phyloP scores from a whole-genome alignment of 148 eudicot genomes.

The Fallopia convolvulus region DNA sequence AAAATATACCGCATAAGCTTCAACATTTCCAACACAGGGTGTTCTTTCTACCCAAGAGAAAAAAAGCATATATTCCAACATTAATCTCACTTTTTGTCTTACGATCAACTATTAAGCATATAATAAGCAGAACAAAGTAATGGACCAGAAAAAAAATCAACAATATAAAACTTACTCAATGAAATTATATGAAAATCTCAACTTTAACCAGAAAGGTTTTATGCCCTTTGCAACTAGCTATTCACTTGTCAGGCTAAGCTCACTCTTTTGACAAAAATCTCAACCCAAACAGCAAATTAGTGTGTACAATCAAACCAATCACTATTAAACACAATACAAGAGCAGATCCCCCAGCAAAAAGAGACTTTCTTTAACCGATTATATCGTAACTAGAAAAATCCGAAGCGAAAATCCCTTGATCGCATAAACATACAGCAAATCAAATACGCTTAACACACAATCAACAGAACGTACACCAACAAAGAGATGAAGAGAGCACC shows the following conservation, averaged over 20 bases:
- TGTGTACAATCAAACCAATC: background rate
- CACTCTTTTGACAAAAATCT: background rate
- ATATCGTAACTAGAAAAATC: background rate
- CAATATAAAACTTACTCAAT: too few species aligned
- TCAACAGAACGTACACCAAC: background rate
- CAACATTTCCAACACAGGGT: background rate
- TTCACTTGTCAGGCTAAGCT: background rate
- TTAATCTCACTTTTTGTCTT: background rate
- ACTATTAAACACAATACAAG: background rate
- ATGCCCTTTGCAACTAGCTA: background rate
- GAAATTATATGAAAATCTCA: too few species aligned
- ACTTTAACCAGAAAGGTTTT: background rate
- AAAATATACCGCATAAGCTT: background rate
- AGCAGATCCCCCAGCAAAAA: background rate
- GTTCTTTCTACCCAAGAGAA: background rate
- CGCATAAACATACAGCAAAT: background rate
- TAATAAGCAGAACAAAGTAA: too few species aligned
- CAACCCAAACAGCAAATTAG: background rate
- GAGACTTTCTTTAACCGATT: background rate
- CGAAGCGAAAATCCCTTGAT: background rate
- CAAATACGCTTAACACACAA: background rate
- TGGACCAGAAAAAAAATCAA: too few species aligned
- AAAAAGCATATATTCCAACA: background rate
- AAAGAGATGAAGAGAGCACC: background rate
- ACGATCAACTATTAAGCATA: too few species aligned